These are phyloP conservation scores for Escallonia rubra DNA, from an alignment of 129 eudicot species.

Conservation along the genomic window DNA sequence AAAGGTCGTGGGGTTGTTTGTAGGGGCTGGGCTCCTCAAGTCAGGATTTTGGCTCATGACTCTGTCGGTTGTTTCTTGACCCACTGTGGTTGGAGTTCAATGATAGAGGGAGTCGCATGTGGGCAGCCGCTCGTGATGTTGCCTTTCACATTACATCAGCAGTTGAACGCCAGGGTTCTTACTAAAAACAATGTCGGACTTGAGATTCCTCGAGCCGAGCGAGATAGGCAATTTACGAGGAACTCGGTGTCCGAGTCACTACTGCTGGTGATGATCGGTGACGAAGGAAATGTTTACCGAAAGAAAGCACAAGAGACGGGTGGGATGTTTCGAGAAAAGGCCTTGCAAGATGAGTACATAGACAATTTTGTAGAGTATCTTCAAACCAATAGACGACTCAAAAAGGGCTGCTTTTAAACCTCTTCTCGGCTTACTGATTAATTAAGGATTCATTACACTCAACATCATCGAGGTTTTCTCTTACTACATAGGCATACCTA, in stretches of 20 bases:
- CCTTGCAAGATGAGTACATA: conserved; percentile 8
- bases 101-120: background rate
- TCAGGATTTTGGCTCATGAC: background rate
- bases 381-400: conserved; percentile 6
- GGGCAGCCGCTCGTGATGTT: background rate
- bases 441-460: no score
- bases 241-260: conserved; percentile 16
- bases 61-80: background rate
- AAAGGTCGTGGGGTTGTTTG: background rate
- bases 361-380: conserved; percentile 5
- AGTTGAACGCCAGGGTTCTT: conserved; percentile 2
- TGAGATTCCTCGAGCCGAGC: background rate
- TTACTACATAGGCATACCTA: no score
- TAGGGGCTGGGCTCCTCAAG: background rate
- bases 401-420: no score
- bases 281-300: conserved; percentile 12
- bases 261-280: conserved; percentile 6
- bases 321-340: conserved; percentile 1
- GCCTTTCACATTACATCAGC: background rate
- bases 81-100: background rate
- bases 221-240: conserved; percentile 8
- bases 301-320: conserved; percentile 15
- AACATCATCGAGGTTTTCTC: no score
- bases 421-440: no score
- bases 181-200: background rate